Percentiles rank a stretch among this genome's conserved stretches.
These are phyloP conservation scores for Cordyceps javanica DNA, from an alignment of 2,329 filamentous ascomycete genomes.

Conservation along the genomic window DNA sequence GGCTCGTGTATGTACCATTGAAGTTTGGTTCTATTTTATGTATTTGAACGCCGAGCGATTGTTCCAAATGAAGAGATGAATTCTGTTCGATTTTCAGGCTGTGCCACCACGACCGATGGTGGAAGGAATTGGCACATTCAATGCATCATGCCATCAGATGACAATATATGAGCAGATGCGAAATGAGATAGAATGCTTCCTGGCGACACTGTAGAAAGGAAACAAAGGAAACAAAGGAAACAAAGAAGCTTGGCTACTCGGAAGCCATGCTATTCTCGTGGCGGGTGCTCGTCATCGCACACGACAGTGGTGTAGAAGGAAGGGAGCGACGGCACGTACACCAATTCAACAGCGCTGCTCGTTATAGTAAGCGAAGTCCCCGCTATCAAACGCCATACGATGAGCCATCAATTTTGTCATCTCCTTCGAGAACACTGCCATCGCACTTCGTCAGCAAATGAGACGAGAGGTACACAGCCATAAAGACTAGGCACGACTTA, in stretches of 20 bases:
- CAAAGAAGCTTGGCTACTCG: neutral
- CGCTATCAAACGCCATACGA: conserved; percentile 30
- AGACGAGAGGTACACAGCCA: neutral
- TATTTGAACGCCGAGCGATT: neutral
- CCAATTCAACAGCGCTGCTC: neutral
- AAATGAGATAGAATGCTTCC: too few species aligned
- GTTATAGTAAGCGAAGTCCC: neutral
- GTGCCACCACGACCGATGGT: neutral
- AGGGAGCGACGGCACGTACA: too few species aligned
- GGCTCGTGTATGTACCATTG: neutral
- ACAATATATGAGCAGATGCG: too few species aligned
- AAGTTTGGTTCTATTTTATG: neutral
- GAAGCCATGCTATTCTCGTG: neutral
- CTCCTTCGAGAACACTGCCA: conserved; percentile 45
- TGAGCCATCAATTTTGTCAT: conserved; percentile 48
- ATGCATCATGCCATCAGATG: too few species aligned
- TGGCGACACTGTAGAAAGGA: neutral
- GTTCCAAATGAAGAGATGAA: neutral
- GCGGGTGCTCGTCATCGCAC: too few species aligned
- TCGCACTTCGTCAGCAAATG: conserved; percentile 1
- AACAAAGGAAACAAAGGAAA: neutral
- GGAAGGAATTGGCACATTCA: too few species aligned
- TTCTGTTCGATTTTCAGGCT: too few species aligned
- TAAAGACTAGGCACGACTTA: conserved; percentile 41
- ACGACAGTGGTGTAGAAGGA: neutral